Evolutionary conservation across 352 stramenopile species (phyloP).

Genomic region (Phytophthora brassicae): DNA sequence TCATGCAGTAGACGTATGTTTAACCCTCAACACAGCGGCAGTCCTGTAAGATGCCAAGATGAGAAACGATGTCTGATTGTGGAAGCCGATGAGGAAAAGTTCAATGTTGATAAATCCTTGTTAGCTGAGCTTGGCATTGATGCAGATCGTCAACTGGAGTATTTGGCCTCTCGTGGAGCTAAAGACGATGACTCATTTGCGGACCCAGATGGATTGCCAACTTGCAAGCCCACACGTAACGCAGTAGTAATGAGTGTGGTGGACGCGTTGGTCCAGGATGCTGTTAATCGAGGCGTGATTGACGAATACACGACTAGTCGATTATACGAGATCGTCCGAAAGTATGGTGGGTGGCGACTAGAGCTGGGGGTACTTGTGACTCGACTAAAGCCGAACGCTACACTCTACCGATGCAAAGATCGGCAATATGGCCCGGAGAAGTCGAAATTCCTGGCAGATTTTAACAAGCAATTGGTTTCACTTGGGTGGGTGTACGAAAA

Average conservation of each 20-base stretch:
- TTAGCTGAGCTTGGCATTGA: constrained; percentile 5
- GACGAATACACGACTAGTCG: constrained; percentile 1
- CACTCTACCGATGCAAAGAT: too few relatives aligned
- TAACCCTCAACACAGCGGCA: constrained; percentile 9
- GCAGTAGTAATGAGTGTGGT: constrained; percentile 1
- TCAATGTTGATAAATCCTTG: neutral
- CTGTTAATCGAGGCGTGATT: constrained; percentile 1
- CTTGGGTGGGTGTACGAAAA: too few relatives aligned
- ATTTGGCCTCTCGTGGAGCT: neutral
- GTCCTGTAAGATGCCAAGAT: neutral
- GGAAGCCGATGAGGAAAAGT: too few relatives aligned
- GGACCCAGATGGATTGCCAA: neutral
- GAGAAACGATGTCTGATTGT: too few relatives aligned
- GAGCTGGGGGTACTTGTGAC: too few relatives aligned
- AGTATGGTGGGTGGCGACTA: constrained; percentile 3
- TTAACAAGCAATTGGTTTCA: too few relatives aligned
- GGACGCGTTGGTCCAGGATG: neutral
- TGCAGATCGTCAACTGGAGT: constrained; percentile 8
- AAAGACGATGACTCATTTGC: constrained; percentile 1
- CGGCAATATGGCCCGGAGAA: too few relatives aligned
- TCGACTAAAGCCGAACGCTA: too few relatives aligned
- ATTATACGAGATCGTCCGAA: neutral
- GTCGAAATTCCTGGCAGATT: too few relatives aligned
- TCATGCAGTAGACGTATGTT: neutral
- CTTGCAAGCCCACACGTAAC: neutral